Percentiles rank a stretch among this genome's conserved stretches.
These are phyloP conservation scores for Aspergillus arachidicola DNA, from an alignment of 2,329 filamentous ascomycete genomes.

Conservation along the genomic window DNA sequence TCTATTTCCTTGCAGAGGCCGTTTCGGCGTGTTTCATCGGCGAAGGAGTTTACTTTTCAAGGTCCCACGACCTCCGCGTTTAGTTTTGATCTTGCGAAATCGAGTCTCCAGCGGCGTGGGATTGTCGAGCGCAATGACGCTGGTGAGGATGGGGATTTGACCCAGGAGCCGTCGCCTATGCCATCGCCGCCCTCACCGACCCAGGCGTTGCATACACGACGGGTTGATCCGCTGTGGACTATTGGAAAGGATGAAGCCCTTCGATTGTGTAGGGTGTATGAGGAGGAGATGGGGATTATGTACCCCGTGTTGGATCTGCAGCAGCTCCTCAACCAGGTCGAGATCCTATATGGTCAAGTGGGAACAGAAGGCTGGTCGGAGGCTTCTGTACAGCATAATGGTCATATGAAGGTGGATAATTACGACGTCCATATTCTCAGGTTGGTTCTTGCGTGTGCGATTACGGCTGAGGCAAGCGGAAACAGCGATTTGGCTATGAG, in stretches of 20 bases:
- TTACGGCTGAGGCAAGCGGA: conserved; percentile 76
- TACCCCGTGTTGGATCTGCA: conserved; percentile 79
- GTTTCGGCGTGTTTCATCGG: conserved; percentile 21
- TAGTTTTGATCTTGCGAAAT: conserved; percentile 81
- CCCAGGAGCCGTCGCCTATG: conserved; percentile 39
- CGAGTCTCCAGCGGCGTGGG: conserved; percentile 82
- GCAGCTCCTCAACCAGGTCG: conserved; percentile 67
- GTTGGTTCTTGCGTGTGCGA: conserved; percentile 74
- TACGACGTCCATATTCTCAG: conserved; percentile 73
- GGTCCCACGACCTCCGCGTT: conserved; percentile 83
- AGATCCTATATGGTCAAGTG: conserved; percentile 55
- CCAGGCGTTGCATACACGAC: not conserved
- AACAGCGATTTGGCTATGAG: conserved; percentile 72
- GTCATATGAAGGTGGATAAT: conserved; percentile 54
- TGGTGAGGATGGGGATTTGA: conserved; percentile 61
- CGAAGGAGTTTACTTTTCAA: conserved; percentile 67
- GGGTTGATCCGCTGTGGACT: conserved; percentile 73
- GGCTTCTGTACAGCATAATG: not conserved
- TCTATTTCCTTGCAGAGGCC: conserved; percentile 13
- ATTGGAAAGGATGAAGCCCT: conserved; percentile 75
- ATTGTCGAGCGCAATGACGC: conserved; percentile 60
- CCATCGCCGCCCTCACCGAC: conserved; percentile 28
- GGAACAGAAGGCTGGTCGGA: conserved; percentile 8
- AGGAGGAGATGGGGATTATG: conserved; percentile 89
- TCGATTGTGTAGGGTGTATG: conserved; percentile 75